Evolutionary conservation across 2,329 filamentous ascomycete species (phyloP).

Genomic region (Myrmaecium sp.): DNA sequence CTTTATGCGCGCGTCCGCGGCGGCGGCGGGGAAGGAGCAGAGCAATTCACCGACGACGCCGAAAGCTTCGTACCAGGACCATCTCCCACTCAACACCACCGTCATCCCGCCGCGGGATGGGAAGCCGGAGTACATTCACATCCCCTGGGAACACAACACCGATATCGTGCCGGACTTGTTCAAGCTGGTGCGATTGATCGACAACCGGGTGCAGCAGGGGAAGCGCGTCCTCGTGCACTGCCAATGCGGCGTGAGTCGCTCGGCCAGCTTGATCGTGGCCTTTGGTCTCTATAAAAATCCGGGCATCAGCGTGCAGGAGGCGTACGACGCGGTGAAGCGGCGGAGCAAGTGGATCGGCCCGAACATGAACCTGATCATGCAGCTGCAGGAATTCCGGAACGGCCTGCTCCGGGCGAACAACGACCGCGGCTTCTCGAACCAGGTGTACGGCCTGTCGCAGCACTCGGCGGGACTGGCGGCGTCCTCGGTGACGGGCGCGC

Average conservation of each 20-base stretch:
- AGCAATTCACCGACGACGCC: conserved; percentile 31
- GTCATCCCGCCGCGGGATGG: conserved; percentile 9
- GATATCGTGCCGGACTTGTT: conserved; percentile 67
- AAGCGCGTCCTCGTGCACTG: conserved; percentile 73
- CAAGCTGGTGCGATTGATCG: conserved; percentile 58
- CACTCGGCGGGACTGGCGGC: conserved; percentile 15
- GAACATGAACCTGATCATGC: conserved; percentile 87
- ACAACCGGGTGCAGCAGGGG: conserved; percentile 51
- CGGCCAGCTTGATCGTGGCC: conserved; percentile 71
- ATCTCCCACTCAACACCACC: conserved; percentile 18
- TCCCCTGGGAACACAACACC: conserved; percentile 79
- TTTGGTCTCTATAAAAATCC: conserved; percentile 71
- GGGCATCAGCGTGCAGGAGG: conserved; percentile 61
- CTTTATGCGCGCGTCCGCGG: conserved; percentile 6
- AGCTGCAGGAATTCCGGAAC: conserved; percentile 58
- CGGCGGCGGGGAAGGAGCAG: conserved; percentile 8
- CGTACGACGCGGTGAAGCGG: conserved; percentile 63
- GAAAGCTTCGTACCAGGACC: conserved; percentile 38
- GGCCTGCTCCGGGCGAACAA: conserved; percentile 25
- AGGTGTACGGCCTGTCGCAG: conserved; percentile 5
- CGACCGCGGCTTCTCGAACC: conserved; percentile 14
- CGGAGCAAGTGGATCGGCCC: conserved; percentile 79
- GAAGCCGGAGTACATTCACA: conserved; percentile 65
- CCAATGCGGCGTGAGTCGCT: conserved; percentile 72
- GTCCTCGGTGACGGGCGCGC: conserved; percentile 10